These are phyloP conservation scores for Saccharomycopsis sp. DNA, from an alignment of 805 yeast species.

Conservation along the genomic window DNA sequence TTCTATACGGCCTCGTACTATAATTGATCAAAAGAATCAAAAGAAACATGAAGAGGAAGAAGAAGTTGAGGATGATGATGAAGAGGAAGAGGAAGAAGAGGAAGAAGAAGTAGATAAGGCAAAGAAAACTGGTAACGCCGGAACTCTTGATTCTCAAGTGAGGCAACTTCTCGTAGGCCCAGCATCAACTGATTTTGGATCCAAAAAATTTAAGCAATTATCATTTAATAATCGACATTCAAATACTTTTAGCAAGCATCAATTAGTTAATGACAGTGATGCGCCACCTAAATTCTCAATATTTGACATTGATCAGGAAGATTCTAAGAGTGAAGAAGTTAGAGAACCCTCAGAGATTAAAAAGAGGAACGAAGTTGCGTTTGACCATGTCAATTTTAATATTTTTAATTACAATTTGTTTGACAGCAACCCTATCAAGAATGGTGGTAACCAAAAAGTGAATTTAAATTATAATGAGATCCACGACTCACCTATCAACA, in stretches of 20 bases:
- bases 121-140: background rate
- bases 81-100: conserved; percentile 1
- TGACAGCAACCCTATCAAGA: conserved; percentile 5
- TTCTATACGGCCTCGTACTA: conserved; percentile 14
- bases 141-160: conserved; percentile 16
- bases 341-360: conserved; percentile 2
- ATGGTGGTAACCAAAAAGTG: too few species aligned
- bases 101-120: background rate
- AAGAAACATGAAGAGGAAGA: conserved; percentile 1
- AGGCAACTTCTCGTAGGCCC: conserved; percentile 16
- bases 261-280: conserved; percentile 12
- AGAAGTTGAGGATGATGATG: conserved; percentile 4
- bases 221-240: conserved; percentile 9
- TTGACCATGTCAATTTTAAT: too few species aligned
- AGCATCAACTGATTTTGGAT: conserved; percentile 15
- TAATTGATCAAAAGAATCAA: conserved; percentile 3
- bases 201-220: conserved; percentile 17
- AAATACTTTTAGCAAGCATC: conserved; percentile 8
- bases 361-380: too few species aligned
- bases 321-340: background rate
- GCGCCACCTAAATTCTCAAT: conserved; percentile 18
- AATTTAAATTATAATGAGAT: too few species aligned
- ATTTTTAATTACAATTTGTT: conserved; percentile 17
- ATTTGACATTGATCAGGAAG: conserved; percentile 9
- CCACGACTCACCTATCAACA: too few species aligned